Evolutionary conservation across 495 filamentous ascomycete genomes (phyloP).

Genomic region (Hypoxylon perforatum): DNA sequence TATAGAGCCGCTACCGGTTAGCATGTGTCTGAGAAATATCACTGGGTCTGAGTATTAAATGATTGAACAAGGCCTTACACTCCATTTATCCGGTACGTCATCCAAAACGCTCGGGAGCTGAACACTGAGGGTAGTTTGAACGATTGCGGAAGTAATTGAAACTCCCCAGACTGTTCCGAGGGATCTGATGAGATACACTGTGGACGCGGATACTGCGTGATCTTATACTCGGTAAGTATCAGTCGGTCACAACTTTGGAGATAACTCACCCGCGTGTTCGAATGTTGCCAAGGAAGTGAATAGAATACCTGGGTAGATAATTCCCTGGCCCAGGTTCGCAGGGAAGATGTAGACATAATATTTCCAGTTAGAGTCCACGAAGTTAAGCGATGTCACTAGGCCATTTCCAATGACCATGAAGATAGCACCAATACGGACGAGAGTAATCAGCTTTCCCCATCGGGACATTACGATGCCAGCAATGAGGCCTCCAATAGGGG

Average conservation of each 20-base stretch:
- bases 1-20: slow-evolving; percentile 36
- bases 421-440: slow-evolving; percentile 65
- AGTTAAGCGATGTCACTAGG: slow-evolving; percentile 64
- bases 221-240: slow-evolving; percentile 49
- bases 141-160: slow-evolving; percentile 69
- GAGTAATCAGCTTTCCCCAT: slow-evolving; percentile 67
- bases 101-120: slow-evolving; percentile 67
- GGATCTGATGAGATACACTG: slow-evolving; percentile 71
- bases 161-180: slow-evolving; percentile 74
- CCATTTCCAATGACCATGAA: slow-evolving; percentile 71
- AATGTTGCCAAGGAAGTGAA: slow-evolving; percentile 73
- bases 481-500: slow-evolving; percentile 69
- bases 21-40: slow-evolving; percentile 15
- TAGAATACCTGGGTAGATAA: slow-evolving; percentile 70
- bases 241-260: neutral
- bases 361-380: slow-evolving; percentile 70
- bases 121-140: slow-evolving; percentile 71
- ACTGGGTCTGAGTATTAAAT: neutral
- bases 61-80: slow-evolving; percentile 63
- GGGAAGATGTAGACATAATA: slow-evolving; percentile 72
- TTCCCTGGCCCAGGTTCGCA: slow-evolving; percentile 71
- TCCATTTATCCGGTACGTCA: slow-evolving; percentile 73
- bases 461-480: slow-evolving; percentile 73
- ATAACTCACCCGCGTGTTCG: slow-evolving; percentile 65
- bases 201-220: slow-evolving; percentile 73